A percentile compares a stretch with the other conserved stretches of the same genome.
Evolutionary conservation across 257 asterid species (phyloP).

Genomic region (Ilex asprella): DNA sequence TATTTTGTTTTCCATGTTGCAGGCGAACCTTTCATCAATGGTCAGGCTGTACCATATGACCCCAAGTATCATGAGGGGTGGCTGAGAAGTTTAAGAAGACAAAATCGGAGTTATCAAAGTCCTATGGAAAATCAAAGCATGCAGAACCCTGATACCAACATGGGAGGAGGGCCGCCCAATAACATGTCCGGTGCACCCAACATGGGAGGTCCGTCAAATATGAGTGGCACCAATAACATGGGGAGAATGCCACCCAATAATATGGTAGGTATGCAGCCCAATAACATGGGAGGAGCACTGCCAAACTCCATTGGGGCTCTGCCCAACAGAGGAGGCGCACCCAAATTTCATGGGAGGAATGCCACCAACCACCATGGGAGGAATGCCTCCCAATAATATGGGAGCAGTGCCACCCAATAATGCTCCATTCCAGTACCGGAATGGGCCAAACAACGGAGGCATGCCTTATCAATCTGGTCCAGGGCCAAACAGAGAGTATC

Average conservation of each 20-base stretch:
- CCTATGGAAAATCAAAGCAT: slow-evolving; percentile 9
- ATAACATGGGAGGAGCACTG: slow-evolving; percentile 11
- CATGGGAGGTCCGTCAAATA: slow-evolving; percentile 11
- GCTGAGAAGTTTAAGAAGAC: slow-evolving; percentile 79
- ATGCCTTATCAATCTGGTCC: too few relatives aligned
- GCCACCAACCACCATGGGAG: slow-evolving; percentile 12
- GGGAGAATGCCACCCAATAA: slow-evolving; percentile 31
- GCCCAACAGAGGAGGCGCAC: too few relatives aligned
- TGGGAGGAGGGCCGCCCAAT: too few relatives aligned
- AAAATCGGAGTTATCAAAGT: neutral
- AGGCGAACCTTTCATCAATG: slow-evolving; percentile 97
- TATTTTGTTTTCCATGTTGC: slow-evolving; percentile 18
- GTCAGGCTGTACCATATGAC: slow-evolving; percentile 93
- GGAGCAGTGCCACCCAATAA: slow-evolving; percentile 24
- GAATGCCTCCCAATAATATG: neutral
- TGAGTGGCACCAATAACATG: slow-evolving; percentile 20
- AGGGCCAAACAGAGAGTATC: slow-evolving; percentile 24
- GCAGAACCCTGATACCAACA: slow-evolving; percentile 28
- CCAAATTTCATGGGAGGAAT: too few relatives aligned
- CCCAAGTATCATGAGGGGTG: slow-evolving; percentile 91
- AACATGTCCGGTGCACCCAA: too few relatives aligned
- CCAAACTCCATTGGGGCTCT: slow-evolving; percentile 21
- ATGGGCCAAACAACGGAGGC: too few relatives aligned
- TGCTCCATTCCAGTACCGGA: slow-evolving; percentile 20
- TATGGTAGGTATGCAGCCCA: slow-evolving; percentile 12